A percentile compares a stretch with the other conserved stretches of the same genome.
These are phyloP conservation scores for Exserohilum rostratum DNA, from an alignment of 2,329 filamentous ascomycete species.

Conservation along the genomic window DNA sequence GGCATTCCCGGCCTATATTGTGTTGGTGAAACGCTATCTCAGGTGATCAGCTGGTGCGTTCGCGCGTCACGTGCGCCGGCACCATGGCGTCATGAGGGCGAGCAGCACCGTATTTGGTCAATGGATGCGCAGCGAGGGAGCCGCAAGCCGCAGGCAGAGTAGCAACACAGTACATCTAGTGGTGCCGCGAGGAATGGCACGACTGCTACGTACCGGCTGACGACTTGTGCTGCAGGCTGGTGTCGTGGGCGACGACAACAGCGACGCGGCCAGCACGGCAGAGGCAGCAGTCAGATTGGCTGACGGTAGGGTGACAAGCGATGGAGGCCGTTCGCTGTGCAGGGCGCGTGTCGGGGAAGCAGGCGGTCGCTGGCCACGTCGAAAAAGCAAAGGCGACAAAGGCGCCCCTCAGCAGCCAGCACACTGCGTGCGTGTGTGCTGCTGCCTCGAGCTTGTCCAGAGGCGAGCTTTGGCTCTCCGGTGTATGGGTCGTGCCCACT, in stretches of 20 bases:
- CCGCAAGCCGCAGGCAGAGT: not conserved
- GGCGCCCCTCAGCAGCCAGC: not conserved
- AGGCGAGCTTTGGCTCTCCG: constrained; percentile 10
- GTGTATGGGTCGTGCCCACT: constrained; percentile 9
- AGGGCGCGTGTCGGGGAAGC: not conserved
- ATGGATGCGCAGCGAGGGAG: not conserved
- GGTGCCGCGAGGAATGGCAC: not conserved
- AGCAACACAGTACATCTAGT: too few relatives aligned
- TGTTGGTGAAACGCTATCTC: constrained; percentile 8
- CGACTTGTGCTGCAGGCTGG: constrained; percentile 2
- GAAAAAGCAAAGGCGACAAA: not conserved
- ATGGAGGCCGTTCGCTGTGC: too few relatives aligned
- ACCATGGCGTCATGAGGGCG: constrained; percentile 9
- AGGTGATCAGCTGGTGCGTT: constrained; percentile 7
- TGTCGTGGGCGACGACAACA: not conserved
- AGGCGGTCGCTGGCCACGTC: not conserved
- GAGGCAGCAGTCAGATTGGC: too few relatives aligned
- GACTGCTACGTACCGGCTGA: constrained; percentile 6
- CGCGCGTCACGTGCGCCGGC: constrained; percentile 3
- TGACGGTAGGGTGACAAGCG: too few relatives aligned
- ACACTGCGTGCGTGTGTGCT: not conserved
- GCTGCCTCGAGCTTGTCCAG: not conserved
- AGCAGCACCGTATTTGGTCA: constrained; percentile 1
- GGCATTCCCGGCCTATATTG: constrained; percentile 4
- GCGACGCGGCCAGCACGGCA: not conserved